phyloP scores from a whole-genome alignment of 2,329 filamentous ascomycete species.

The Phialemoniopsis sp. region DNA sequence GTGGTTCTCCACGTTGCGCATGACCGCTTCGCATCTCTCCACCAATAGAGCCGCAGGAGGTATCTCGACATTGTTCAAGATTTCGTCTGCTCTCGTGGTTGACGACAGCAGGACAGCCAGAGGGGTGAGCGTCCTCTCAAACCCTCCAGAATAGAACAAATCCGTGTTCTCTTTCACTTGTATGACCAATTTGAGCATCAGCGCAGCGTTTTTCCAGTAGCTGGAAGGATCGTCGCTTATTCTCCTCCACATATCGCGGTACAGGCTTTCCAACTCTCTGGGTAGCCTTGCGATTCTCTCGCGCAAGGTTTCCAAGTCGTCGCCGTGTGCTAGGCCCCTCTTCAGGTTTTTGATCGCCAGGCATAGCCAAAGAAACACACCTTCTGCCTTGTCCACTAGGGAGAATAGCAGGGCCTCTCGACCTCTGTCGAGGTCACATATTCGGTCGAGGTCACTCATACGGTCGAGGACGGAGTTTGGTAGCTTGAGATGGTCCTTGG shows the following conservation, averaged over 20 bases:
- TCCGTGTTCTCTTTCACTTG: no score
- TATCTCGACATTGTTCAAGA: neutral
- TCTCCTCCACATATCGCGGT: constrained; percentile 1
- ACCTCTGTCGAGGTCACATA: neutral
- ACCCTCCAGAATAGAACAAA: neutral
- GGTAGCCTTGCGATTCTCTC: neutral
- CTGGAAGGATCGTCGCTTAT: neutral
- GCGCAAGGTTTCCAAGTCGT: neutral
- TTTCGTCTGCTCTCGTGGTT: no score
- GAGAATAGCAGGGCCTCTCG: neutral
- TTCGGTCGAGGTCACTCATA: no score
- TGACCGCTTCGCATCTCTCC: neutral
- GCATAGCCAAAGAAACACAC: constrained; percentile 2
- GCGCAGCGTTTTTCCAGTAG: neutral
- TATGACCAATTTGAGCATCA: neutral
- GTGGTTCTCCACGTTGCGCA: neutral
- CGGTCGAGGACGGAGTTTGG: neutral
- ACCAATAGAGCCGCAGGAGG: neutral
- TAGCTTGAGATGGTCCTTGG: neutral
- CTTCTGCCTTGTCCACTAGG: constrained; percentile 1
- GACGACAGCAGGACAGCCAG: no score
- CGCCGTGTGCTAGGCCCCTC: neutral
- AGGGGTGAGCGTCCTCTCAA: no score
- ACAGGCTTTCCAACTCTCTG: neutral
- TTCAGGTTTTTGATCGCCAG: neutral